These are phyloP conservation scores for Gryganskiella cystojenkinii DNA, from an alignment of 192 early-diverging fungal species.

Conservation along the genomic window DNA sequence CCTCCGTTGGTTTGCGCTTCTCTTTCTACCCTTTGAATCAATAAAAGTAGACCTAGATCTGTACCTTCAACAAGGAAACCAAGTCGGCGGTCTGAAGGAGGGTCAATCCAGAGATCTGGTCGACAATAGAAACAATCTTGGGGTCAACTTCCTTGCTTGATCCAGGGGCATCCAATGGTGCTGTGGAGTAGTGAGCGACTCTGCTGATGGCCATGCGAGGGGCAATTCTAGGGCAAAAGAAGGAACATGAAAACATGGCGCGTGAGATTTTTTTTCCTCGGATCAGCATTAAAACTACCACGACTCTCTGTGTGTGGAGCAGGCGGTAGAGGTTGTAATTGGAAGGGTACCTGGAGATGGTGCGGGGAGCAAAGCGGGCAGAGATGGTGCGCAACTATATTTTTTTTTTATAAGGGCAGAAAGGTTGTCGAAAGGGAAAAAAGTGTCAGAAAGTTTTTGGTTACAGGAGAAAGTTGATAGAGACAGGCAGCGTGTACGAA, in stretches of 20 bases:
- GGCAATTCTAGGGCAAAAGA: slow-evolving; percentile 20
- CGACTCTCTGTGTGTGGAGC: no score
- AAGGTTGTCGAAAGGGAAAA: no score
- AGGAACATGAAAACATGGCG: neutral
- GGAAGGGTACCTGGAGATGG: slow-evolving; percentile 28
- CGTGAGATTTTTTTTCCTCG: no score
- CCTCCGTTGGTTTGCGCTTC: no score
- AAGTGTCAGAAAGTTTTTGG: no score
- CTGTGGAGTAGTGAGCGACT: slow-evolving; percentile 44
- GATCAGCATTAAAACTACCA: no score
- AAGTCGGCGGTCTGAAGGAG: slow-evolving; percentile 94
- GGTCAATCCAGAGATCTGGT: slow-evolving; percentile 89
- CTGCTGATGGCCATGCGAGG: slow-evolving; percentile 46
- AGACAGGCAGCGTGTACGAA: no score
- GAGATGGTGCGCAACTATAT: slow-evolving; percentile 39
- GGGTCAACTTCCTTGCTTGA: slow-evolving; percentile 64
- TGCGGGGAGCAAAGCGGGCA: slow-evolving; percentile 24
- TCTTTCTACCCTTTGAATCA: no score
- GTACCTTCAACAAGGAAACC: slow-evolving; percentile 90
- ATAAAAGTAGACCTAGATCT: no score
- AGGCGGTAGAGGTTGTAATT: no score
- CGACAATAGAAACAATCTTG: slow-evolving; percentile 87
- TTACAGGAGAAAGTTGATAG: no score
- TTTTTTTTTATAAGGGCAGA: no score
- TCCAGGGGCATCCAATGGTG: slow-evolving; percentile 68